Evolutionary conservation across 768 basidiomycete genomes (phyloP).

Genomic region (Phylloporus sp.): DNA sequence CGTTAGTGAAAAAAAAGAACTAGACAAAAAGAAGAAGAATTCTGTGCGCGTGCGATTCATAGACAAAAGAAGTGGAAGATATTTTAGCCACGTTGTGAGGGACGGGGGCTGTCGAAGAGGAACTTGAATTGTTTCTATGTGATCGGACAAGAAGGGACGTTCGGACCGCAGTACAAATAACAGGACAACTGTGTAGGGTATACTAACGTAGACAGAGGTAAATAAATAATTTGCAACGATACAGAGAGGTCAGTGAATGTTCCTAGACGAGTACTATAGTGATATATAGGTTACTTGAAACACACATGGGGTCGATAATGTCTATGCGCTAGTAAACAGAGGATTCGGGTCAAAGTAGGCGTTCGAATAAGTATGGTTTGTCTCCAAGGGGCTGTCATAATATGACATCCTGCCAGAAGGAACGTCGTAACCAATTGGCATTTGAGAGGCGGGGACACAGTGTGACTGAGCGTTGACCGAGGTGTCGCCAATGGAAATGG

Average conservation of each 20-base stretch:
- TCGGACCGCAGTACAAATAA: constrained; percentile 16
- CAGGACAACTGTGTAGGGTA: constrained; percentile 11
- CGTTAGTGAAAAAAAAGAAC: neutral
- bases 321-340: constrained; percentile 24
- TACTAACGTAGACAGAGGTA: constrained; percentile 9
- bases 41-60: neutral
- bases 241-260: constrained; percentile 19
- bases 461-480: constrained; percentile 15
- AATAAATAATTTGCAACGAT: constrained; percentile 26
- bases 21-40: neutral
- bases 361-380: constrained; percentile 17
- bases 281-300: constrained; percentile 19
- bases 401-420: constrained; percentile 25
- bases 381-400: constrained; percentile 24
- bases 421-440: constrained; percentile 22
- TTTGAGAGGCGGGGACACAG: constrained; percentile 20
- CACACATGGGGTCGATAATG: neutral
- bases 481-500: constrained; percentile 14
- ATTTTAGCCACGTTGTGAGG: constrained; percentile 1
- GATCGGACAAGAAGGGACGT: neutral
- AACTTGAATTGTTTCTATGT: constrained; percentile 4
- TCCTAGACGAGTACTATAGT: constrained; percentile 16
- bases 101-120: neutral
- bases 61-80: neutral
- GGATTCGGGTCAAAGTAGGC: constrained; percentile 21